Conservation (phyloP, 805 yeast genomes). For the Yarrowia osloensis region DNA sequence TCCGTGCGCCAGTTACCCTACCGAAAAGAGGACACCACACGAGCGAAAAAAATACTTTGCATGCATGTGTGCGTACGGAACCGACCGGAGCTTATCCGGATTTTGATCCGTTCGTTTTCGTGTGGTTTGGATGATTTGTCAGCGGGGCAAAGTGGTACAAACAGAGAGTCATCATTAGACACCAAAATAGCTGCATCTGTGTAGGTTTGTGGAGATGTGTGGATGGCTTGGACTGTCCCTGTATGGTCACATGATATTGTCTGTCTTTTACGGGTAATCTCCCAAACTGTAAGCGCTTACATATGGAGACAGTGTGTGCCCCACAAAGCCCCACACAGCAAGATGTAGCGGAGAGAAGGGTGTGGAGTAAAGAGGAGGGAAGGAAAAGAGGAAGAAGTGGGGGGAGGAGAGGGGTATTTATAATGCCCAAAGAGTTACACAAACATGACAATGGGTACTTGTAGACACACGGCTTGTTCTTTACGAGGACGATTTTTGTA, state of each 20-base stretch:
- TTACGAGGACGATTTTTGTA: too few relatives aligned
- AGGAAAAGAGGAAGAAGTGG: neutral
- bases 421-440: neutral
- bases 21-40: slow-evolving; percentile 24
- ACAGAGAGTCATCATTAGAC: too few relatives aligned
- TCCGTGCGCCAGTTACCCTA: neutral
- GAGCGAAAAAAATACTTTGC: slow-evolving; percentile 3
- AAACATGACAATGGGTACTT: too few relatives aligned
- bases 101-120: neutral
- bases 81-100: neutral
- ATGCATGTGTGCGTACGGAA: neutral
- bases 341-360: neutral
- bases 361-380: neutral
- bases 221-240: too few relatives aligned
- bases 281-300: neutral
- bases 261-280: slow-evolving; percentile 13
- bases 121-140: neutral
- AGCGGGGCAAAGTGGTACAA: too few relatives aligned
- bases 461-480: too few relatives aligned
- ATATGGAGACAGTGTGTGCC: slow-evolving; percentile 1
- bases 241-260: slow-evolving; percentile 3
- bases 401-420: neutral
- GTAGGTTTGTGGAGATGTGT: neutral
- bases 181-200: neutral
- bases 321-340: slow-evolving; percentile 15